Base-by-base conservation (phyloP, 768 basidiomycete species). In the Suillus clintonianus region DNA sequence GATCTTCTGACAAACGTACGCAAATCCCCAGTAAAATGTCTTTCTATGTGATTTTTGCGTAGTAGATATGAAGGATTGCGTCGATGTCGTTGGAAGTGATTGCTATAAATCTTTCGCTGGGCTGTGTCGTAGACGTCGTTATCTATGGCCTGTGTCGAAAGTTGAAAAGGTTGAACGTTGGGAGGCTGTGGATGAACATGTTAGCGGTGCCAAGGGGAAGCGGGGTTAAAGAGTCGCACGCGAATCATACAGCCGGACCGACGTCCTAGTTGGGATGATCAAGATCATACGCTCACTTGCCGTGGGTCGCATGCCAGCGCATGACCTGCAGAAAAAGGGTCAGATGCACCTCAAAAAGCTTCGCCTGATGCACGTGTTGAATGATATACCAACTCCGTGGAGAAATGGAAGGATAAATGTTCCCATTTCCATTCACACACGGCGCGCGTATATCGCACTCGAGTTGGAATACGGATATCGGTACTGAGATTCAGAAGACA, bases 11-110 rank as follows among this genome's bases (percentile, higher is more conserved):
- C 67, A 64, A 83, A 78, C 0, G 80, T 81, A n/a, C 81, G 78
- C 64, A 87, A 81, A 65, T 82, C 78, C 78, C 79, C 82, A 8
- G 85, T 85, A 27, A 85, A 69, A 80, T 74, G 67, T 85, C 84
- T 30, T 83, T 71, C 84, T 82, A 84, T 63, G 77, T 54, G 13
- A 63, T 58, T 5, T 77, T 76, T 1, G 72, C 67, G 65, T 78
- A 61, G 53, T 83, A 70, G 14, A 80, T 69, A 9, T 54, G 34
- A 17, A 61, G 50, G n/a, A 75, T 55, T 4, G 59, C 67, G 4
- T 71, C 64, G 5, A 71, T 58, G 24, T 76, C 63, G 43, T 63
- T 56, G 5, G 67, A 42, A 19, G 65, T 41, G 39, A 78, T 78
- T 0, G 66, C 54, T 1, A 65, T 41, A 57, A 78, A 70, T 77